Percentiles rank a stretch among this genome's conserved stretches.
These are phyloP conservation scores for Jamesozyma lodderae DNA, from an alignment of 805 yeast genomes.

Conservation along the genomic window DNA sequence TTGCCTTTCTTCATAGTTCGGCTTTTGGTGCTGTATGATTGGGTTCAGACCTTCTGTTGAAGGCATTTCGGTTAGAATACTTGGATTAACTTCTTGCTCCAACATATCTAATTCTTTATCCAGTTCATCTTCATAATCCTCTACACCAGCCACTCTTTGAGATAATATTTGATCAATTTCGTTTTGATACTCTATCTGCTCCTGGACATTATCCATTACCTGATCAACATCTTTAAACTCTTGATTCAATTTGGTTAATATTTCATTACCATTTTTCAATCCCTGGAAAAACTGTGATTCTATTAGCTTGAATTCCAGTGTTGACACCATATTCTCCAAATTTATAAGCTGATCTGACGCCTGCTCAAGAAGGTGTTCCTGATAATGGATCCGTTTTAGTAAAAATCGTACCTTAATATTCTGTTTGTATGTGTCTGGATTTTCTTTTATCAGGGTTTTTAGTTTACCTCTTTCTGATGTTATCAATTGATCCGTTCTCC, in stretches of 20 bases:
- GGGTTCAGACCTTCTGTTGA: conserved; percentile 27
- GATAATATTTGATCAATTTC: conserved; percentile 52
- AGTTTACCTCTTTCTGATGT: conserved; percentile 43
- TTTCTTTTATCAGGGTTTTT: conserved; percentile 23
- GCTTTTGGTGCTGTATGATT: no score
- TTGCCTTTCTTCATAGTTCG: neutral
- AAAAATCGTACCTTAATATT: conserved; percentile 53
- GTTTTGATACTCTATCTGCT: conserved; percentile 69
- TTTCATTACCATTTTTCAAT: conserved; percentile 68
- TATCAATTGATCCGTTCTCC: conserved; percentile 47
- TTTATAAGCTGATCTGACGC: conserved; percentile 73
- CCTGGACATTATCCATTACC: conserved; percentile 76
- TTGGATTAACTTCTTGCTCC: conserved; percentile 40
- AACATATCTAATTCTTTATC: conserved; percentile 52
- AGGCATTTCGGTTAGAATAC: conserved; percentile 22
- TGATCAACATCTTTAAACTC: conserved; percentile 78
- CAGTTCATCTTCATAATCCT: conserved; percentile 45
- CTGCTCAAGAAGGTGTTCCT: conserved; percentile 57
- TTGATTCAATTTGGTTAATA: conserved; percentile 62
- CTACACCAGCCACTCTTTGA: conserved; percentile 27
- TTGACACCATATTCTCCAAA: conserved; percentile 66
- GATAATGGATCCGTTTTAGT: conserved; percentile 71
- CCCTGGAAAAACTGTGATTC: conserved; percentile 82
- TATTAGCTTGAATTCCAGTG: conserved; percentile 80
- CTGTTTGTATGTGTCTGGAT: conserved; percentile 41